phyloP scores from a whole-genome alignment of 2,329 filamentous ascomycete species.

The Beauveria asiatica region DNA sequence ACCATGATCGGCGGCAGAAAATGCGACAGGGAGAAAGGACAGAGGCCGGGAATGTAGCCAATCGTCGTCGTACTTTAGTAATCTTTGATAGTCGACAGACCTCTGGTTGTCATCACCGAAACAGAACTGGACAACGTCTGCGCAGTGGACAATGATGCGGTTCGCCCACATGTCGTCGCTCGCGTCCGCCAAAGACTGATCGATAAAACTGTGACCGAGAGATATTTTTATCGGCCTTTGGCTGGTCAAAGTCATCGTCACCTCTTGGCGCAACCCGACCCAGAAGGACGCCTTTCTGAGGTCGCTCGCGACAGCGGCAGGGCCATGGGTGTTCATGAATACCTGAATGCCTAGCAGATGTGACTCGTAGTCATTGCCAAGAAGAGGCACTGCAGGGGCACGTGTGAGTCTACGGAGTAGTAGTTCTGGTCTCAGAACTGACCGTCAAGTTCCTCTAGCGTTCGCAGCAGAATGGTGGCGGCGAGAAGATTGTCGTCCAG shows the following conservation, averaged over 20 bases:
- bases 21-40: not conserved
- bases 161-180: constrained; percentile 52
- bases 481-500: not conserved
- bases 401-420: not conserved
- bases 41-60: not conserved
- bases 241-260: constrained; percentile 46
- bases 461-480: not conserved
- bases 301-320: constrained; percentile 21
- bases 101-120: constrained; percentile 36
- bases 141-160: constrained; percentile 51
- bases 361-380: not conserved
- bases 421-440: not conserved
- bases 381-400: not conserved
- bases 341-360: not conserved
- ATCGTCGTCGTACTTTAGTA: not conserved
- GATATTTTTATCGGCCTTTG: constrained; percentile 29
- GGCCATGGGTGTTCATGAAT: not conserved
- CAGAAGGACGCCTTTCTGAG: constrained; percentile 47
- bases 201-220: not conserved
- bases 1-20: not conserved
- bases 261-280: constrained; percentile 50
- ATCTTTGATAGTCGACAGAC: not conserved
- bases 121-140: constrained; percentile 56
- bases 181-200: constrained; percentile 21
- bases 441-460: not conserved